A percentile compares a stretch with the other conserved stretches of the same genome.
These are phyloP conservation scores for Hortaea werneckii DNA, from an alignment of 2,329 filamentous ascomycete species.

Conservation along the genomic window DNA sequence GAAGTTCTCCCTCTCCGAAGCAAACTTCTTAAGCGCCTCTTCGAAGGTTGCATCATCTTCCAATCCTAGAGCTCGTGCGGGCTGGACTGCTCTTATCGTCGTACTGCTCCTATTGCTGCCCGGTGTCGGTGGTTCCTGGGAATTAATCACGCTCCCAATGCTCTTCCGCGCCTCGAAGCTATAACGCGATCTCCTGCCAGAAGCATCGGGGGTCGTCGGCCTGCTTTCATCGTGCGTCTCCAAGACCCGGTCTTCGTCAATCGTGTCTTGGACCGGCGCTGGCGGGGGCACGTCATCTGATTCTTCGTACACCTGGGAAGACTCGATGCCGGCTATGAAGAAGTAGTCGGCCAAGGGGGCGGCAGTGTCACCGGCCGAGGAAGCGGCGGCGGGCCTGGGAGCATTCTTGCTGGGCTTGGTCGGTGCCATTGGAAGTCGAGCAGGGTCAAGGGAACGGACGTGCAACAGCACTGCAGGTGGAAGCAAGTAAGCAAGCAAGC, in stretches of 20 bases:
- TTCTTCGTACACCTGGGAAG: conserved; percentile 42
- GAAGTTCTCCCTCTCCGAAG: conserved; percentile 87
- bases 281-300: conserved; percentile 10
- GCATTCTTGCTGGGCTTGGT: conserved; percentile 5
- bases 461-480: conserved; percentile 5
- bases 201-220: conserved; percentile 34
- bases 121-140: conserved; percentile 36
- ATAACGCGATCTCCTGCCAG: conserved; percentile 30
- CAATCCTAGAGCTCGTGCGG: conserved; percentile 29
- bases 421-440: conserved; percentile 5
- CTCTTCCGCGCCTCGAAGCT: conserved; percentile 42
- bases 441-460: conserved; percentile 4
- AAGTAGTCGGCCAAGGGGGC: conserved; percentile 56
- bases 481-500: neutral
- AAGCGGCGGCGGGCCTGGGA: neutral
- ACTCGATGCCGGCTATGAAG: conserved; percentile 50
- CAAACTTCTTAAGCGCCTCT: conserved; percentile 84
- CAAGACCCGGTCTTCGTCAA: conserved; percentile 50
- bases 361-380: conserved; percentile 24
- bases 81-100: conserved; percentile 45
- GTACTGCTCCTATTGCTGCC: conserved; percentile 55
- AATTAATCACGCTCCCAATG: conserved; percentile 38
- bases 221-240: conserved; percentile 45
- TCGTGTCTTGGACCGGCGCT: conserved; percentile 43
- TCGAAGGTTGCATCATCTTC: conserved; percentile 79